Base-by-base conservation (phyloP, 2,329 filamentous ascomycete genomes). In the Zasmidium cellare region DNA sequence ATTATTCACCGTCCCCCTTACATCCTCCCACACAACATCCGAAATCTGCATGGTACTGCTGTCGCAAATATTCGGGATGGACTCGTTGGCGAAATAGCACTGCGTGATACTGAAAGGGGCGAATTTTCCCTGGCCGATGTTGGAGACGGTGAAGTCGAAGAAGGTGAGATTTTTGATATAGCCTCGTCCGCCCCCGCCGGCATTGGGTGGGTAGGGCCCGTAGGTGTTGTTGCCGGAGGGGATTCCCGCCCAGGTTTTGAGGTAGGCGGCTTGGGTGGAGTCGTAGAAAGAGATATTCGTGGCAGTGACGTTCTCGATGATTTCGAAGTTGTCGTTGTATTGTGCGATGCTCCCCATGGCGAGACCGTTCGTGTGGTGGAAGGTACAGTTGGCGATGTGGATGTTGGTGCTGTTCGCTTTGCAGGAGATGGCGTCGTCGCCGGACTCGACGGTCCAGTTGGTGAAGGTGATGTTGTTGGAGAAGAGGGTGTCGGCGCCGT, bases 241-340 rank as follows among this genome's bases (percentile, higher is more conserved):
- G 5, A 28, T 28, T 11, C 80, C 81, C 0, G 81, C 82, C 83
- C 83, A 85, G 0, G 82, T 85, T 72, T 86, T 85, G 59, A 85
- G 44, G 47, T 61, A 61, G 12, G 49, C 56, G 9, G 56, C 56
- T 18, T 55, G 31, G 7, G 28, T 48, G 14, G 45, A 48, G 14
- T 25, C 22, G 19, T 23, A 7, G 23, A n/a, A 20, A 45, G 31
- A 31, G 47, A 83, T 74, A 63, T 84, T 81, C 12, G 74, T 71
- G 1, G 75, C 80, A 5, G 70, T 72, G 31, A 85, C 74, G 55
- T 78, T 76, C 63, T 81, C 75, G 12, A 85, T 74, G 11, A 73
- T 76, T 63, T 85, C 81, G 54, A 73, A 79, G 1, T n/a, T 9
- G 31, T 28, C 53, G 23, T 9, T 7, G 23, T 57, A 57, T 24